Evolutionary conservation across 768 basidiomycete species (phyloP).

Genomic region (Sporobolomyces pararoseus): DNA sequence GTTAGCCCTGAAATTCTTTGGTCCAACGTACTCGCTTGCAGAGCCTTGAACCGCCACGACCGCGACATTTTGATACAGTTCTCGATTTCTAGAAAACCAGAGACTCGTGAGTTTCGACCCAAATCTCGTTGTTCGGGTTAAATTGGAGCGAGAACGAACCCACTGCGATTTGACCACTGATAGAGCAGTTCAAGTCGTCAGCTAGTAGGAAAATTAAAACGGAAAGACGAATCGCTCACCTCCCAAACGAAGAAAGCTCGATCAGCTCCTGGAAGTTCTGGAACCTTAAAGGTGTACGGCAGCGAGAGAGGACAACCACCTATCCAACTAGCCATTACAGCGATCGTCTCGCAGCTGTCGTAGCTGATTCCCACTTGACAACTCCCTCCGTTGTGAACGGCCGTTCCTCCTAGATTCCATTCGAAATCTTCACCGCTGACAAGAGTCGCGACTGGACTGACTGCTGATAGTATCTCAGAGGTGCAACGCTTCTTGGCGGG

Average conservation of each 20-base stretch:
- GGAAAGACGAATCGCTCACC: neutral
- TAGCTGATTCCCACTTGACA: conserved; percentile 27
- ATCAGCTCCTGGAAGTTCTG: conserved; percentile 20
- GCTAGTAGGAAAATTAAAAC: too few species aligned
- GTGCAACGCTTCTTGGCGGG: conserved; percentile 11
- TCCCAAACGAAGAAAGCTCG: conserved; percentile 20
- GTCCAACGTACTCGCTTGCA: conserved; percentile 7
- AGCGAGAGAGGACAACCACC: conserved; percentile 18
- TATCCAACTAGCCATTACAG: conserved; percentile 18
- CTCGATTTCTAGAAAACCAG: conserved; percentile 10
- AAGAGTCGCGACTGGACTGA: conserved; percentile 16
- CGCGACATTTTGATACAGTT: conserved; percentile 30
- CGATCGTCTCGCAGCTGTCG: conserved; percentile 23
- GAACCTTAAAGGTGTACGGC: conserved; percentile 36
- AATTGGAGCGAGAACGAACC: too few species aligned
- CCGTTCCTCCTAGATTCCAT: conserved; percentile 21
- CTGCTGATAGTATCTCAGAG: conserved; percentile 1
- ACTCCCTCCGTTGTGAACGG: conserved; percentile 22
- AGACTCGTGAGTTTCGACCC: too few species aligned
- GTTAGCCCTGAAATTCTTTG: conserved; percentile 20
- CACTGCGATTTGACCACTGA: too few species aligned
- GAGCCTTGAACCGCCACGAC: conserved; percentile 26
- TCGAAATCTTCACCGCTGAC: conserved; percentile 21
- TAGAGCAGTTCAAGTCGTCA: too few species aligned
- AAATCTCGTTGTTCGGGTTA: too few species aligned